Evolutionary conservation across 2,329 filamentous ascomycete genomes (phyloP).

Genomic region (Ophiognomonia clavigignenti-juglandacearum): DNA sequence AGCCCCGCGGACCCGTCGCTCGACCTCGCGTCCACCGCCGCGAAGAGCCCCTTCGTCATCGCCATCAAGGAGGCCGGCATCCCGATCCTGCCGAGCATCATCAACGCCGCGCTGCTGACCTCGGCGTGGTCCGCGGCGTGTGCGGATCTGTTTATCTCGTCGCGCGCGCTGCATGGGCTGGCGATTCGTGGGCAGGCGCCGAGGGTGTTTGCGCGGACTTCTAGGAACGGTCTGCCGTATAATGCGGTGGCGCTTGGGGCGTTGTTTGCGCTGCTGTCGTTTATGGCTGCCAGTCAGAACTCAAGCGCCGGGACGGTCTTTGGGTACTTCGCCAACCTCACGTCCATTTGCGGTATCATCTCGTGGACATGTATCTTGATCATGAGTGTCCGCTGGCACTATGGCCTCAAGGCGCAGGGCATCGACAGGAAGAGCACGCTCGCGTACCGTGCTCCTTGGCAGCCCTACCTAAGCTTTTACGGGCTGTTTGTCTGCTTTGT

Average conservation of each 20-base stretch:
- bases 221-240: constrained; percentile 58
- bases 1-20: constrained; percentile 52
- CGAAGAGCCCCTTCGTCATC: constrained; percentile 62
- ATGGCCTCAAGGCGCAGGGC: constrained; percentile 20
- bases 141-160: constrained; percentile 70
- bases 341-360: constrained; percentile 1
- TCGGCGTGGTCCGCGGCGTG: constrained; percentile 76
- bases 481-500: constrained; percentile 17
- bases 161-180: constrained; percentile 62
- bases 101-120: constrained; percentile 74
- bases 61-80: constrained; percentile 59
- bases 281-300: constrained; percentile 35
- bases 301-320: background rate
- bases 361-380: constrained; percentile 10
- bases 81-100: constrained; percentile 58
- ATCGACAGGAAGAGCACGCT: constrained; percentile 20
- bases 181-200: constrained; percentile 62
- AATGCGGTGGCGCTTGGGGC: constrained; percentile 52
- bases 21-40: constrained; percentile 49
- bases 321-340: constrained; percentile 20
- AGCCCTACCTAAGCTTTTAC: constrained; percentile 12
- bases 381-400: constrained; percentile 21
- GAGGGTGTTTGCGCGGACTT: constrained; percentile 52
- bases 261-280: constrained; percentile 58
- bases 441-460: constrained; percentile 6